These are phyloP conservation scores for Cerrena zonata DNA, from an alignment of 1,284 basidiomycete genomes.

Conservation along the genomic window DNA sequence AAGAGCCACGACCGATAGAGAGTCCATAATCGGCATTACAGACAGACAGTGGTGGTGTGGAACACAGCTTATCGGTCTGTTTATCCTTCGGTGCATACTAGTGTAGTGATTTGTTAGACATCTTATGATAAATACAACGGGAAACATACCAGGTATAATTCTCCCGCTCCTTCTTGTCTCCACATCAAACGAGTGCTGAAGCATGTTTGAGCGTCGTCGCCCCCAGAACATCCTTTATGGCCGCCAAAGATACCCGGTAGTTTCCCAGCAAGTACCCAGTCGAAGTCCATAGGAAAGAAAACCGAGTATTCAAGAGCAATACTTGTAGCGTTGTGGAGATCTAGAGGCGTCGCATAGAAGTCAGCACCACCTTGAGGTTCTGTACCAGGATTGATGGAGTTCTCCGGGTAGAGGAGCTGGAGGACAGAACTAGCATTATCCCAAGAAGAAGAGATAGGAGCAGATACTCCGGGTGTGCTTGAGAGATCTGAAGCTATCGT, in stretches of 20 bases:
- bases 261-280: constrained; percentile 68
- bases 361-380: constrained; percentile 59
- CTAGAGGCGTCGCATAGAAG: constrained; percentile 62
- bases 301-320: constrained; percentile 58
- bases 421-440: constrained; percentile 30
- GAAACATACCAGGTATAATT: constrained; percentile 62
- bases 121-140: neutral
- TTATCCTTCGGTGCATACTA: constrained; percentile 57
- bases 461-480: neutral
- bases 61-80: constrained; percentile 54
- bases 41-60: constrained; percentile 46
- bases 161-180: constrained; percentile 54
- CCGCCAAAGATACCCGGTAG: constrained; percentile 71
- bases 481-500: neutral
- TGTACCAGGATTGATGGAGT: constrained; percentile 57
- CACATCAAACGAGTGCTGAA: constrained; percentile 77
- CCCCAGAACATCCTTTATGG: constrained; percentile 60
- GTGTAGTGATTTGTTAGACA: constrained; percentile 12
- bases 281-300: constrained; percentile 59
- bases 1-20: constrained; percentile 71
- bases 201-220: constrained; percentile 54
- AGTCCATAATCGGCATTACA: constrained; percentile 65
- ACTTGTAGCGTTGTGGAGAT: constrained; percentile 41
- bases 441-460: neutral
- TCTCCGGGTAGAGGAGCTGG: constrained; percentile 57